Percentiles rank a stretch among this genome's conserved stretches.
phyloP scores from a whole-genome alignment of 306 rosid species.

The Phaseolus lunatus region DNA sequence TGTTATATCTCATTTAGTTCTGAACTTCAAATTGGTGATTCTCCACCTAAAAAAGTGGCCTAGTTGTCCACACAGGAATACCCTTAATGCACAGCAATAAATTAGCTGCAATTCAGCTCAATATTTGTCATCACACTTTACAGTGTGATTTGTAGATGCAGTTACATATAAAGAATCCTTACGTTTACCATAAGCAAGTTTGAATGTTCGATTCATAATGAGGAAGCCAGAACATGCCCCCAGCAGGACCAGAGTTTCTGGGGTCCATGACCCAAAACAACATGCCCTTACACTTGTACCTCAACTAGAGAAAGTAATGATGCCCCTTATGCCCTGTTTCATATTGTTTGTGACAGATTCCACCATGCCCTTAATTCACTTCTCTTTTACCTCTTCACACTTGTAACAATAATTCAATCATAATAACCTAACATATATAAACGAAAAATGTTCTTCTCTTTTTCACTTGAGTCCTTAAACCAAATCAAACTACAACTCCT shows the following conservation, averaged over 20 bases:
- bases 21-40: neutral
- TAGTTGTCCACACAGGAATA: neutral
- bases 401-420: neutral
- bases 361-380: slow-evolving; percentile 35
- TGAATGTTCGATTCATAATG: slow-evolving; percentile 41
- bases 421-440: neutral
- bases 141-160: slow-evolving; percentile 27
- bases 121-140: neutral
- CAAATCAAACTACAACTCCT: neutral
- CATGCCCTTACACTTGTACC: slow-evolving; percentile 38
- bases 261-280: slow-evolving; percentile 51
- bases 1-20: no score
- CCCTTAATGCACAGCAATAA: neutral
- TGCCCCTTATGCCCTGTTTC: slow-evolving; percentile 43
- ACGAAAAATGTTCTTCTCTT: neutral
- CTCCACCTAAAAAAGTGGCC: neutral
- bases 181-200: slow-evolving; percentile 50
- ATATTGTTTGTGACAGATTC: slow-evolving; percentile 43
- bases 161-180: slow-evolving; percentile 29
- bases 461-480: neutral
- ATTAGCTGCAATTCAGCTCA: neutral
- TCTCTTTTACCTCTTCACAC: slow-evolving; percentile 25
- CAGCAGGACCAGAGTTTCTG: slow-evolving; percentile 22
- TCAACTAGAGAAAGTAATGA: slow-evolving; percentile 44
- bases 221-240: slow-evolving; percentile 46